phyloP scores from a whole-genome alignment of 345 rosid genomes.

The thale cress (Arabidopsis thaliana) region DNA sequence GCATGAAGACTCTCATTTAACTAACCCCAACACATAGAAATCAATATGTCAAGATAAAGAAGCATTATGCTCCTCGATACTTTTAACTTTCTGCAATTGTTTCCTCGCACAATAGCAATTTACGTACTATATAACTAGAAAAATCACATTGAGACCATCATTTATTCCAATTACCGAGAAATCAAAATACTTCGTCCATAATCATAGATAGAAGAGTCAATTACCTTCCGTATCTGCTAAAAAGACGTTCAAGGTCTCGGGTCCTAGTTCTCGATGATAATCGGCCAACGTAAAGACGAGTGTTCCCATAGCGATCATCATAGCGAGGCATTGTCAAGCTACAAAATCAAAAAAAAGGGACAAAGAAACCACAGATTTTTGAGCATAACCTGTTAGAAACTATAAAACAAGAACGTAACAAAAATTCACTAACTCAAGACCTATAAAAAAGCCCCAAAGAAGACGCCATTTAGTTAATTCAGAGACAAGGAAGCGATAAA shows the following conservation, averaged over 20 bases:
- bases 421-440: neutral
- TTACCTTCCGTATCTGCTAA: conserved; percentile 71
- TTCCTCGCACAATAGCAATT: neutral
- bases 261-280: conserved; percentile 61
- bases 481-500: neutral
- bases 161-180: neutral
- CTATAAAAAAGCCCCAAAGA: neutral
- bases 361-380: neutral
- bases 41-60: neutral
- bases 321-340: conserved; percentile 61
- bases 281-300: conserved; percentile 65
- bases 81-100: neutral
- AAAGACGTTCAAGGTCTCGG: conserved; percentile 63
- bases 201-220: neutral
- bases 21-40: conserved; percentile 2
- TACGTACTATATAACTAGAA: neutral
- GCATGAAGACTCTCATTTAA: neutral
- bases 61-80: neutral
- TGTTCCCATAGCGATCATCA: conserved; percentile 56
- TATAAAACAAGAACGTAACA: neutral
- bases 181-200: neutral
- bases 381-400: neutral
- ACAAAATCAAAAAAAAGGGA: neutral
- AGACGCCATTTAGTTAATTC: neutral
- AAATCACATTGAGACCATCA: neutral